A percentile compares a stretch with the other conserved stretches of the same genome.
Evolutionary conservation across 164 flowering plant species (phyloP).

Genomic region (Vitis rupestris): DNA sequence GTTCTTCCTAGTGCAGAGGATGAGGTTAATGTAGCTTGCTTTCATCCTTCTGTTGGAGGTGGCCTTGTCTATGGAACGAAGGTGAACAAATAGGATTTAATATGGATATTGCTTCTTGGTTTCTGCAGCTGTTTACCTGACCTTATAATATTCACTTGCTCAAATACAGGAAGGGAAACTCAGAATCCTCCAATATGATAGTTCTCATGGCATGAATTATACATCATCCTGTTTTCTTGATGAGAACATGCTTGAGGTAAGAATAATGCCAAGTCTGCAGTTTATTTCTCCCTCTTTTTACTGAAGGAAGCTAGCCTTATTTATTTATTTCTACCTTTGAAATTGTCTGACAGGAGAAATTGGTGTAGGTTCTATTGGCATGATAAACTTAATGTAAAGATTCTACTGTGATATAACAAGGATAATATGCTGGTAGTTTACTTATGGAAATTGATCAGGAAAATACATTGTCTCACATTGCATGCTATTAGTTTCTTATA

Average conservation of each 20-base stretch:
- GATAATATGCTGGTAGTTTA: too few species aligned
- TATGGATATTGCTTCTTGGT: background rate
- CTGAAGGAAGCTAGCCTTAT: background rate
- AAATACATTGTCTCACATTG: too few species aligned
- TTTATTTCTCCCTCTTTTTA: background rate
- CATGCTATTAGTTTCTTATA: too few species aligned
- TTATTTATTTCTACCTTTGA: background rate
- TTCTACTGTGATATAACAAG: too few species aligned
- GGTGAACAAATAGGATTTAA: constrained; percentile 32
- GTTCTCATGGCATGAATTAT: constrained; percentile 38
- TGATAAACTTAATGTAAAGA: too few species aligned
- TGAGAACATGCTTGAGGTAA: constrained; percentile 75
- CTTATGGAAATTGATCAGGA: too few species aligned
- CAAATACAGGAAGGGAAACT: constrained; percentile 89
- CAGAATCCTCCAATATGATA: constrained; percentile 74
- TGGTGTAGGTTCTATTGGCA: too few species aligned
- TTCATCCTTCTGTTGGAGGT: constrained; percentile 92
- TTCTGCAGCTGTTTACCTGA: background rate
- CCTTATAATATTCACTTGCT: background rate
- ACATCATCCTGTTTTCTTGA: constrained; percentile 36
- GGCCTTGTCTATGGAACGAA: constrained; percentile 99
- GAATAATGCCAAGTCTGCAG: background rate
- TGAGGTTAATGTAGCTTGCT: constrained; percentile 99
- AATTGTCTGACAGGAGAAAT: too few species aligned
- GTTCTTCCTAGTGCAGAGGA: constrained; percentile 99